Base-by-base conservation (phyloP, 78 protist species). In the Chrysochromulina tobinii region DNA sequence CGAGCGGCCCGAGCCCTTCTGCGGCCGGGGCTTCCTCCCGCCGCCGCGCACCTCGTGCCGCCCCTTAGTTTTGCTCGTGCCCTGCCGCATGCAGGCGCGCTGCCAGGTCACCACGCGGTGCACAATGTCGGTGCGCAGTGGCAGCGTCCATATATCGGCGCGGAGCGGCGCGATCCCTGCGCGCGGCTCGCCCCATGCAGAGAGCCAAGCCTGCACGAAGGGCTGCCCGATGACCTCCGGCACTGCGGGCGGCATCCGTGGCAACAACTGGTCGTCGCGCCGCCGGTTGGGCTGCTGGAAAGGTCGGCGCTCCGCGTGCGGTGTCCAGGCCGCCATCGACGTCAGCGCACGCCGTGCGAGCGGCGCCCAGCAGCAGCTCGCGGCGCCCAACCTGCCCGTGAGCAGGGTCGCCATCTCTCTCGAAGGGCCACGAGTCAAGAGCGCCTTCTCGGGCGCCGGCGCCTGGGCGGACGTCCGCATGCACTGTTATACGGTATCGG, bases 61-160 rank as follows among this genome's bases (percentile, higher is more conserved):
- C 8, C 23, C 2, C 84, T 51, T 38, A 6, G 50, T 27, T 18
- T 1, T 4, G 27, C 23, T 15, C 6, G 11, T 3, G 23, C 25
- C 84, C n/a, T 1, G 11, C n/a, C 58, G 57, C 57, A 7, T 23
- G 50, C 50, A 18, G 9, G 84, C 84, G 59, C 23, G 84, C n/a
- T 18, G 27, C 84, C 50, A 48, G 84, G 17, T 1, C 38, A 75
- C 58, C n/a, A 1, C 2, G 58, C 53, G 25, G 59, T 75, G 84
- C 15, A 75, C 84, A 8, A 75, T 48, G 57, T 75, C 84, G n/a
- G 84, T 57, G 38, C 84, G 87, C 12, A 25, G 87, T 50, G 61
- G 87, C 67, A 25, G 2, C 5, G 14, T 67, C 66, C 66, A 55
- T 17, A 81, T 67, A 4, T 51, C 66, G 14, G 66, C 6, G 50